These are phyloP conservation scores for Penicillium brevicompactum DNA, from an alignment of 2,329 filamentous ascomycete genomes.

Conservation along the genomic window DNA sequence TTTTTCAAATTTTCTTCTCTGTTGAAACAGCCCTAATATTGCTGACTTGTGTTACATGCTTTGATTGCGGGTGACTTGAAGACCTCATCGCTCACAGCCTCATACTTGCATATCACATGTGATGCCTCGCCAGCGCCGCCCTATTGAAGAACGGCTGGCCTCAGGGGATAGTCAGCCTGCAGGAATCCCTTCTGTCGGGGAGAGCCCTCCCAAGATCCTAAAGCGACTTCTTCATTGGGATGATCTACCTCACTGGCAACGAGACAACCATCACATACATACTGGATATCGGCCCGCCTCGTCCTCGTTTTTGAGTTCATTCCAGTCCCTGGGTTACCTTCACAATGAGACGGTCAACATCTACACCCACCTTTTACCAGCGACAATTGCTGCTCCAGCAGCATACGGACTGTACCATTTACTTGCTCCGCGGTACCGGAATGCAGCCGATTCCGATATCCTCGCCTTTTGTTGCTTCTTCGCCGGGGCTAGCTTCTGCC, in stretches of 20 bases:
- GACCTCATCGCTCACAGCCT: conserved; percentile 19
- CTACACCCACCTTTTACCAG: conserved; percentile 70
- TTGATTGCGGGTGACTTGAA: conserved; percentile 13
- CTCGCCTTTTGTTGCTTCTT: conserved; percentile 79
- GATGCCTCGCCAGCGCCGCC: conserved; percentile 38
- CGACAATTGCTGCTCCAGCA: conserved; percentile 58
- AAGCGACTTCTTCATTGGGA: conserved; percentile 51
- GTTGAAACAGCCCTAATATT: neutral
- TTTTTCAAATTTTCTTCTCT: neutral
- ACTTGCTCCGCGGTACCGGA: conserved; percentile 66
- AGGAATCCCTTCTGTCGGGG: conserved; percentile 19
- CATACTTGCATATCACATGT: conserved; percentile 25
- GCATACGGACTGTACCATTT: conserved; percentile 58
- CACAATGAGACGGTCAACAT: conserved; percentile 75
- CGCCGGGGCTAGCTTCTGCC: conserved; percentile 68
- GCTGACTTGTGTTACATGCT: conserved; percentile 16
- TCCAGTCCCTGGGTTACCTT: conserved; percentile 61
- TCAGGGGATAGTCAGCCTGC: conserved; percentile 23
- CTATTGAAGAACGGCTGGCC: conserved; percentile 19
- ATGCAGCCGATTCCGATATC: conserved; percentile 65
- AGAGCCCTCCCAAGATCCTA: conserved; percentile 31
- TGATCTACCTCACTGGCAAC: conserved; percentile 56
- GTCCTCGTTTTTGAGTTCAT: conserved; percentile 61
- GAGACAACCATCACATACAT: conserved; percentile 70
- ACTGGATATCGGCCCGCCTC: conserved; percentile 67